Percentiles rank a stretch among this genome's conserved stretches.
phyloP scores from a whole-genome alignment of 805 yeast species.

The Starmerella davenportii region DNA sequence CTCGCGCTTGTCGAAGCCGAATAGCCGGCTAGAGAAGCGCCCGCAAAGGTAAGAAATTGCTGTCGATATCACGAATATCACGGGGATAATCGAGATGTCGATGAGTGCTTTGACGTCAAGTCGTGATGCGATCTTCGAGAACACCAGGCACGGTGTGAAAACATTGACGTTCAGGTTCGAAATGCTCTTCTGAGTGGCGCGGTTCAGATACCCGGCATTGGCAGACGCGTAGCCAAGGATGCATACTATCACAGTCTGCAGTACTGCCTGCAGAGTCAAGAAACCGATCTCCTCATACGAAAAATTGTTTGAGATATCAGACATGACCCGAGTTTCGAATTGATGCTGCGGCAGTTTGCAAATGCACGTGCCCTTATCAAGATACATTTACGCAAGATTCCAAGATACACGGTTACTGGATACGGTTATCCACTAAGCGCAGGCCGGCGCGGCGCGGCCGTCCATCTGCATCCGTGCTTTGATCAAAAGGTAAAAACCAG shows the following conservation, averaged over 20 bases:
- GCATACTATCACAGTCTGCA: slow-evolving; percentile 76
- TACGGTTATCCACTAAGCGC: too few relatives aligned
- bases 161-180: slow-evolving; percentile 70
- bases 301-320: slow-evolving; percentile 1
- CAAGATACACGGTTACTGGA: too few relatives aligned
- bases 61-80: slow-evolving; percentile 69
- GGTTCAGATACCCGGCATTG: slow-evolving; percentile 45
- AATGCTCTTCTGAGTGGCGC: slow-evolving; percentile 58
- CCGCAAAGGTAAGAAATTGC: slow-evolving; percentile 55
- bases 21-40: slow-evolving; percentile 31
- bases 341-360: too few relatives aligned
- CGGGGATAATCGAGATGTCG: slow-evolving; percentile 70
- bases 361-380: too few relatives aligned
- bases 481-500: too few relatives aligned
- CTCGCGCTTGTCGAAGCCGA: slow-evolving; percentile 54
- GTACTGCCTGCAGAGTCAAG: slow-evolving; percentile 76
- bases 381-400: too few relatives aligned
- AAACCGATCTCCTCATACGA: slow-evolving; percentile 29
- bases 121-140: slow-evolving; percentile 52
- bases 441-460: too few relatives aligned
- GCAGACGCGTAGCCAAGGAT: slow-evolving; percentile 78
- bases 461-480: too few relatives aligned
- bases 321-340: not conserved
- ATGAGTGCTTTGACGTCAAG: slow-evolving; percentile 57
- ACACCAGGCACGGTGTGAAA: slow-evolving; percentile 89